A percentile compares a stretch with the other conserved stretches of the same genome.
These are phyloP conservation scores for Paramecium sonneborni DNA, from an alignment of 73 alveolate species.

Conservation along the genomic window DNA sequence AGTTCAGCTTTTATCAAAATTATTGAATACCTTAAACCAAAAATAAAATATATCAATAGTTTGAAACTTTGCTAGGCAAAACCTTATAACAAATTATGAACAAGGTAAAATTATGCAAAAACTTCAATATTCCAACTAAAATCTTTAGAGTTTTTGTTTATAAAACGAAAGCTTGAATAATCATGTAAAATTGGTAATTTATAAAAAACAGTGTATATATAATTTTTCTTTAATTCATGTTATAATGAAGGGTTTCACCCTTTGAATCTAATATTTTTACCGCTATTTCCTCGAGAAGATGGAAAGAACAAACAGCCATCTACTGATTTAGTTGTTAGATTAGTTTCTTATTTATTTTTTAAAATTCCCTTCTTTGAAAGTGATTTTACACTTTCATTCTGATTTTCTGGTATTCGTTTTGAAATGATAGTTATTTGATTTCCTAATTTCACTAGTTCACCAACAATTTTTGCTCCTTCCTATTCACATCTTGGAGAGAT, in stretches of 20 bases:
- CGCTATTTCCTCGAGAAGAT: not conserved
- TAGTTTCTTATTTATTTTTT: not conserved
- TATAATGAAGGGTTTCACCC: not conserved
- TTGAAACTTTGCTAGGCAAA: slow-evolving; percentile 6
- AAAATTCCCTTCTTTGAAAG: not conserved
- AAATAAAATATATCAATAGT: slow-evolving; percentile 41
- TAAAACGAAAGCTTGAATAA: not conserved
- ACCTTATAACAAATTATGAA: not conserved
- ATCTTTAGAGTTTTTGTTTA: slow-evolving; percentile 52
- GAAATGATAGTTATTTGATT: not conserved
- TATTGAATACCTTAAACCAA: slow-evolving; percentile 53
- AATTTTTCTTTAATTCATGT: too few relatives aligned
- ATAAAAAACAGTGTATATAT: not conserved
- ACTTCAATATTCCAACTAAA: slow-evolving; percentile 38
- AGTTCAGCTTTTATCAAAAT: slow-evolving; percentile 4
- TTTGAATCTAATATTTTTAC: not conserved
- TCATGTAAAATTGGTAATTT: not conserved
- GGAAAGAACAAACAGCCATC: not conserved
- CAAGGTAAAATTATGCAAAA: slow-evolving; percentile 31
- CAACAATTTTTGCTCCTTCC: not conserved
- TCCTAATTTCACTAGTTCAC: not conserved
- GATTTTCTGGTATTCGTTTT: not conserved
- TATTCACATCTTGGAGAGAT: not conserved
- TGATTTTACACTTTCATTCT: not conserved
- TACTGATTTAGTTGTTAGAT: not conserved